A percentile compares a stretch with the other conserved stretches of the same genome.
These are phyloP conservation scores for Beauveria pseudobassiana DNA, from an alignment of 2,329 filamentous ascomycete genomes.

Conservation along the genomic window DNA sequence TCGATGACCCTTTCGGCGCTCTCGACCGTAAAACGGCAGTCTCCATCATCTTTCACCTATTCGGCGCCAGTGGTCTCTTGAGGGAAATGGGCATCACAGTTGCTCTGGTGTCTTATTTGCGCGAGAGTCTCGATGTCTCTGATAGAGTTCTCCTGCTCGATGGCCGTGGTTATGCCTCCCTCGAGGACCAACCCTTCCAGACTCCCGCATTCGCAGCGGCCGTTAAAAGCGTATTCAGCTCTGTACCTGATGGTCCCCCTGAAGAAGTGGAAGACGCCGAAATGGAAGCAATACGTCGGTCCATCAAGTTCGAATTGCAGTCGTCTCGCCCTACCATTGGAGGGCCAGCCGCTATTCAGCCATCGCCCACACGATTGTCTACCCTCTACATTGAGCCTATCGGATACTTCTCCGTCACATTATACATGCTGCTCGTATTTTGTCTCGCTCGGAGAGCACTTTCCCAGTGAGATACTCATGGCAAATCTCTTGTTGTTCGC, in stretches of 20 bases:
- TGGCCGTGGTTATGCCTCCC: background rate
- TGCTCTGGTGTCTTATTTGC: background rate
- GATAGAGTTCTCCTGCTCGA: slow-evolving; percentile 7
- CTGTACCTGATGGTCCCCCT: background rate
- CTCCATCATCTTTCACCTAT: slow-evolving; percentile 5
- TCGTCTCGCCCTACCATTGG: background rate
- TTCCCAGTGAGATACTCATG: background rate
- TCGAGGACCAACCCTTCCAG: slow-evolving; percentile 5
- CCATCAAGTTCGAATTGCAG: background rate
- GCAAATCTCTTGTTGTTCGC: background rate
- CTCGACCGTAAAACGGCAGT: slow-evolving; percentile 6
- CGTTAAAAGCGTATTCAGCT: background rate
- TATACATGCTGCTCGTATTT: background rate
- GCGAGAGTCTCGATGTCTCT: slow-evolving; percentile 4
- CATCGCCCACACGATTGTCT: background rate
- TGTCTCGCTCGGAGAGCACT: slow-evolving; percentile 6
- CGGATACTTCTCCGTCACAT: background rate
- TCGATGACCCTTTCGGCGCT: slow-evolving; percentile 2
- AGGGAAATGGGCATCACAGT: slow-evolving; percentile 8
- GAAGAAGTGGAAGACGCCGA: slow-evolving; percentile 7
- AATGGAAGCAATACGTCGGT: background rate
- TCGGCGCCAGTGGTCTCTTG: slow-evolving; percentile 2
- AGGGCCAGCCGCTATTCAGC: background rate
- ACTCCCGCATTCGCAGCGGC: background rate
- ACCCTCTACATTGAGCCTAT: slow-evolving; percentile 1